Conservation (phyloP, 1,284 basidiomycete species). For the Sphaerobolus stellatus region DNA sequence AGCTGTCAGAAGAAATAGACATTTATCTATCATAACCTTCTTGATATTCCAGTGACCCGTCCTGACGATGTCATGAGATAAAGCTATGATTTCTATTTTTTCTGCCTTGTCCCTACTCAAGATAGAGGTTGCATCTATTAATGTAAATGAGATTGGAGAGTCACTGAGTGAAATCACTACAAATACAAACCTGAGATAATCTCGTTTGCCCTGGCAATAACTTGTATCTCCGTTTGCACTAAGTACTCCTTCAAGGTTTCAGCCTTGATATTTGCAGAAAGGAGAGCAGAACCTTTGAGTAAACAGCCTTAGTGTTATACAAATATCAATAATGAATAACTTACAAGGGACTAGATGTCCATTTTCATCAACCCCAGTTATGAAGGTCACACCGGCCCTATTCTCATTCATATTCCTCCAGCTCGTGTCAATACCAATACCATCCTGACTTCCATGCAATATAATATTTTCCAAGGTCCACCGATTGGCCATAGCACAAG, state of each 20-base stretch:
- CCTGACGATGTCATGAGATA: no score
- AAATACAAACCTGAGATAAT: background rate
- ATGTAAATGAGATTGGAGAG: no score
- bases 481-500: background rate
- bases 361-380: constrained; percentile 3
- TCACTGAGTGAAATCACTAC: no score
- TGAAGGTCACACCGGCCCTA: background rate
- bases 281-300: background rate
- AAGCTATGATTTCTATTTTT: no score
- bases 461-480: constrained; percentile 2
- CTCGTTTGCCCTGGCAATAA: background rate
- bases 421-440: background rate
- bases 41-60: no score
- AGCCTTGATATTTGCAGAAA: constrained; percentile 1
- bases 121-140: no score
- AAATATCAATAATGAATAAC: background rate
- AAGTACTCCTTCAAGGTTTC: background rate
- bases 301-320: background rate
- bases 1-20: no score
- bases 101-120: no score
- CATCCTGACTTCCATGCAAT: background rate
- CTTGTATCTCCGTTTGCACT: background rate
- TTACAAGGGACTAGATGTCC: constrained; percentile 3
- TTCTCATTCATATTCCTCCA: constrained; percentile 7
- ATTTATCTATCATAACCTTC: no score